Evolutionary conservation across 441 rosid species (phyloP), one percentile per base, ranked within the genome.

Genomic region (Geranium incanum): DNA sequence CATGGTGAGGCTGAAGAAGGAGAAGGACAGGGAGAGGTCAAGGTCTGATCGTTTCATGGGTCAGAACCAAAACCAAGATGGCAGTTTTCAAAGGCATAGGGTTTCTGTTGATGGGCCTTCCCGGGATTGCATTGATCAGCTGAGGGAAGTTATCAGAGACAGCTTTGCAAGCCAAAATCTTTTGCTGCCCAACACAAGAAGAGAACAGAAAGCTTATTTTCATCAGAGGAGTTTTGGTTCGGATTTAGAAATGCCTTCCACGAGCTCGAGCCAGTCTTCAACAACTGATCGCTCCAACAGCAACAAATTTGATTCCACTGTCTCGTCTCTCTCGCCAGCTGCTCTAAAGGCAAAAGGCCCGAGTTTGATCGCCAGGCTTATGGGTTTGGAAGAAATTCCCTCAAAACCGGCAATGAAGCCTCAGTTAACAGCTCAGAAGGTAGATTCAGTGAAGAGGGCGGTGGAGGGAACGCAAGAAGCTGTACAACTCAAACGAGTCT

Each of bases 321-420:
- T 72, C 38, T 84, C 86, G 3, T 75, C 79, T 59, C 70, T 41
- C n/a, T 80, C 88, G 0, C 79, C 81, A 52, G 75, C 74, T 76
- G 59, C 73, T 71, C 74, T 76, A 8, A 68, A 69, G 68, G 78
- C 70, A n/a, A 85, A 73, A 78, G 74, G 80, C 48, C 82, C 91
- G 1, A 86, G 78, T 72, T 80, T 94, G 86, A 84, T 94, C 13
- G 97, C 99, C 72, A 92, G 83, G 87, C 88, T 94, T 66, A 94
- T 94, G 99, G 99, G 99, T 66, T 76, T 92, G 63, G 97, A 91
- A 75, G 91, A 79, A 59, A 71, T 85, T n/a, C 85, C 87, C 28
- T 71, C 78, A 38, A 83, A 76, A 72, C 68, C 79, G 64, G 64
- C 33, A 4, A 72, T 79, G 79, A 86, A 84, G 74, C 75, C 82